phyloP scores from a whole-genome alignment of 202 grass and related monocot genomes.

The Eragrostis tef region DNA sequence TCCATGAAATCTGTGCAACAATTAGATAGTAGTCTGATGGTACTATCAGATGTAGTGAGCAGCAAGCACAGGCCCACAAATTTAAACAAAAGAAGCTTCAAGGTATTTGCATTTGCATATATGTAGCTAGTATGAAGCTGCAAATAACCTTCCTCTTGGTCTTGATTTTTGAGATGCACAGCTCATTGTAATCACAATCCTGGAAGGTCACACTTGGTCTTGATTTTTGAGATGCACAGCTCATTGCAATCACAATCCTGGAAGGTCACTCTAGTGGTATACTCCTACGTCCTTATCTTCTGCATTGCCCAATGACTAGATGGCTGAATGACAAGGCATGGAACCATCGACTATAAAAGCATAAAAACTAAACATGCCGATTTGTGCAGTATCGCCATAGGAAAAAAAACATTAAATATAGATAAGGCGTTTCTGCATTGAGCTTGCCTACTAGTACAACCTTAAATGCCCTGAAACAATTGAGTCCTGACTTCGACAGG shows the following conservation, averaged over 20 bases:
- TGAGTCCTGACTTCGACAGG: neutral
- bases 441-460: neutral
- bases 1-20: neutral
- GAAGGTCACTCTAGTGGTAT: no score
- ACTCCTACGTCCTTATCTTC: constrained; percentile 11
- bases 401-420: no score
- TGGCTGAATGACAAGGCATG: constrained; percentile 13
- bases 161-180: constrained; percentile 36
- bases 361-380: constrained; percentile 5
- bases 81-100: constrained; percentile 44
- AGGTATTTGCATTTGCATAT: constrained; percentile 40
- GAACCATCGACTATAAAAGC: neutral
- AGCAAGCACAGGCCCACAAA: constrained; percentile 17
- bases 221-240: constrained; percentile 37
- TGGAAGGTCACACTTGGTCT: constrained; percentile 9
- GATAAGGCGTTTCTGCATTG: neutral
- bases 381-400: neutral
- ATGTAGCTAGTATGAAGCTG: constrained; percentile 8
- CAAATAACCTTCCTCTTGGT: constrained; percentile 29
- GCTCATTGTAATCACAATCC: constrained; percentile 21
- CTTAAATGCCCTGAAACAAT: neutral
- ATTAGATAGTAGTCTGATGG: neutral
- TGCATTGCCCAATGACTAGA: constrained; percentile 9
- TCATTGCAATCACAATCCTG: constrained; percentile 9
- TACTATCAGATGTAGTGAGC: constrained; percentile 14